phyloP scores from a whole-genome alignment of 345 rosid species.

The Nasturtium officinale region DNA sequence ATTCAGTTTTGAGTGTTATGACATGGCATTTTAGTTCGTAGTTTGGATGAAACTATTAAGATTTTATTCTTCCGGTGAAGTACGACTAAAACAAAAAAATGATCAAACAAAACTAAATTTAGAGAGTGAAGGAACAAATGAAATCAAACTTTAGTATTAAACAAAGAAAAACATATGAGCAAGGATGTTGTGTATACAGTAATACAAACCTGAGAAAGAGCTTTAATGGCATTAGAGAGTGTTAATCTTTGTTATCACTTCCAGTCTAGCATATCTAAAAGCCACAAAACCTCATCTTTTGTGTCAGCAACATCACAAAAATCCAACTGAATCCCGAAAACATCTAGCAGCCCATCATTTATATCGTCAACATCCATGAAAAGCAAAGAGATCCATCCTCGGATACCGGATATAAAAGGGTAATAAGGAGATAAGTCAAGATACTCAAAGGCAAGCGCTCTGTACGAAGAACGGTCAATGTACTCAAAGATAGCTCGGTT shows the following conservation, averaged over 20 bases:
- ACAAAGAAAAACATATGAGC: neutral
- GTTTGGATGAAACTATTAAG: too few relatives aligned
- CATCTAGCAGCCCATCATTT: conserved; percentile 60
- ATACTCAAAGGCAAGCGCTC: conserved; percentile 84
- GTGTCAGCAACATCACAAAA: conserved; percentile 80
- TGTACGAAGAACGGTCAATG: conserved; percentile 61
- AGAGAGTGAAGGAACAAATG: neutral
- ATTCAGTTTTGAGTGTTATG: neutral
- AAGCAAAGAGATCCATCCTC: conserved; percentile 88
- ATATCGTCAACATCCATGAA: conserved; percentile 69
- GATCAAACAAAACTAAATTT: neutral
- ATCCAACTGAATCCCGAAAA: conserved; percentile 87
- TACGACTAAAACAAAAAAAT: neutral
- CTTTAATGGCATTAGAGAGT: neutral
- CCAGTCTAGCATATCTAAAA: conserved; percentile 94
- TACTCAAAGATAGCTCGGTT: conserved; percentile 70
- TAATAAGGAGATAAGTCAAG: conserved; percentile 77
- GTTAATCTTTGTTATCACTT: conserved; percentile 48
- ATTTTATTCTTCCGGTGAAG: neutral
- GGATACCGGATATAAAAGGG: conserved; percentile 71
- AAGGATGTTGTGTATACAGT: conserved; percentile 9
- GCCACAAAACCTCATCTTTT: conserved; percentile 90
- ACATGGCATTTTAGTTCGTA: neutral
- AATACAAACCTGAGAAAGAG: conserved; percentile 1
- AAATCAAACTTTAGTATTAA: neutral